Base-by-base conservation (phyloP, 202 grass and related monocot species). In the Cymbopogon flexuosus region DNA sequence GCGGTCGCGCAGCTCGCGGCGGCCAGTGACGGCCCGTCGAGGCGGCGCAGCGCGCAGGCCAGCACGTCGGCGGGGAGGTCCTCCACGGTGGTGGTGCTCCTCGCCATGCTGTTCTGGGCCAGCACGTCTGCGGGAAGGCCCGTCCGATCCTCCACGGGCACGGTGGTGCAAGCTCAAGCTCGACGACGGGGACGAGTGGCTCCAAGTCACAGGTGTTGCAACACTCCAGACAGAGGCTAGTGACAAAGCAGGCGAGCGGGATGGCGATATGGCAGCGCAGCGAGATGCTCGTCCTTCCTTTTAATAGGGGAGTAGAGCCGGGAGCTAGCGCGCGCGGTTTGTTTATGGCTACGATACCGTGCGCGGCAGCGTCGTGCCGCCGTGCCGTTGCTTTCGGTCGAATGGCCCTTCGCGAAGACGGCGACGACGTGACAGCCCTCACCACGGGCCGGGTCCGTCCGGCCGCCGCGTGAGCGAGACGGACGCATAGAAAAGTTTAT, bases 31-130 rank as follows among this genome's bases (percentile, higher is more conserved):
- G 82, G 88, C 14, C 92, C 96, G 62, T 94, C 92, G 7, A 98
- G 96, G n/a, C 70, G 80, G 13, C 88, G 82, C 68, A 98, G 86
- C 24, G 80, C 84, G 65, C 84, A 84, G 19, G 77, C 79, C 43
- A 98, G 79, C 76, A 98, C 87, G 92, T 98, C 96, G 27, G 71
- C 79, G 39, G 89, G 96, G 31, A 98, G 36, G 86, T 93, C 90
- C 81, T 98, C 88, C 62, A 98, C 54, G 34, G 68, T 91, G 40
- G 63, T 91, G 43, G 8, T 16, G 5, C 19, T 29, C 6, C 78
- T 42, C 41, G 70, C 18, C 81, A 37, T 29, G 10, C 9, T 35
- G 36, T 37, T 37, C 36, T 11, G 41, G 41, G 10, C 41, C 41
- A 43, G 41, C 41, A 43, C 41, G 41, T 3, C 41, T 8, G 40